Percentiles rank a stretch among this genome's conserved stretches.
Conservation (phyloP, 345 rosid genomes). For the Erodium maritimum region DNA sequence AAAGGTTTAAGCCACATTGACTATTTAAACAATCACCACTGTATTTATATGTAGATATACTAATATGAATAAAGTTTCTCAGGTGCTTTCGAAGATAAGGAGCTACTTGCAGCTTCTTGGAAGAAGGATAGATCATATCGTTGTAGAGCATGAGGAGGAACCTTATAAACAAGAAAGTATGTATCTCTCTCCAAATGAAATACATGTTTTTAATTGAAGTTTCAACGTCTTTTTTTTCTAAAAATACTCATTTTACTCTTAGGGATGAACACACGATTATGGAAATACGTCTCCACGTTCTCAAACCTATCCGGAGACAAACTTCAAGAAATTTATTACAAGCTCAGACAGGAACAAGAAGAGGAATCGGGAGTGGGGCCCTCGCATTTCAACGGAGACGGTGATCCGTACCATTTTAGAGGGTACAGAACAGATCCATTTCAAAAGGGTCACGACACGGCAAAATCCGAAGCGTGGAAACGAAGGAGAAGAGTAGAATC, state of each 20-base stretch:
- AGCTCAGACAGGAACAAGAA: conserved; percentile 66
- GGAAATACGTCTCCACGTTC: conserved; percentile 93
- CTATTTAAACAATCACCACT: too few relatives aligned
- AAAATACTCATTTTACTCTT: conserved; percentile 12
- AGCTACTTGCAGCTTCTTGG: conserved; percentile 90
- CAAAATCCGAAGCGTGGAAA: conserved; percentile 87
- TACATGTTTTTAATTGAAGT: too few relatives aligned
- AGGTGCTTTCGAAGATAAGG: conserved; percentile 93
- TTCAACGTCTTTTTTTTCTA: too few relatives aligned
- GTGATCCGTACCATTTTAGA: conserved; percentile 34
- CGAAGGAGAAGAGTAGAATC: conserved; percentile 48
- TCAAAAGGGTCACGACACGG: conserved; percentile 55
- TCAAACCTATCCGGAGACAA: conserved; percentile 87
- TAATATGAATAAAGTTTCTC: conserved; percentile 1
- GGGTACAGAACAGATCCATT: conserved; percentile 35
- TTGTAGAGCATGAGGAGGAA: conserved; percentile 59
- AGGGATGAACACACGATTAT: conserved; percentile 82
- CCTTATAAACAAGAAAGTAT: conserved; percentile 77
- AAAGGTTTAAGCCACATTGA: too few relatives aligned
- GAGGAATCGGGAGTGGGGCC: conserved; percentile 68
- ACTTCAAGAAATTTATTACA: conserved; percentile 83
- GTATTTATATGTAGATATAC: too few relatives aligned
- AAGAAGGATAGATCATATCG: conserved; percentile 68
- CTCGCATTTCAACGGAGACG: conserved; percentile 47
- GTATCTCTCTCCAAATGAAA: conserved; percentile 15